A percentile compares a stretch with the other conserved stretches of the same genome.
These are phyloP conservation scores for Vitis rotundifolia DNA, from an alignment of 164 flowering plant species.

Conservation along the genomic window DNA sequence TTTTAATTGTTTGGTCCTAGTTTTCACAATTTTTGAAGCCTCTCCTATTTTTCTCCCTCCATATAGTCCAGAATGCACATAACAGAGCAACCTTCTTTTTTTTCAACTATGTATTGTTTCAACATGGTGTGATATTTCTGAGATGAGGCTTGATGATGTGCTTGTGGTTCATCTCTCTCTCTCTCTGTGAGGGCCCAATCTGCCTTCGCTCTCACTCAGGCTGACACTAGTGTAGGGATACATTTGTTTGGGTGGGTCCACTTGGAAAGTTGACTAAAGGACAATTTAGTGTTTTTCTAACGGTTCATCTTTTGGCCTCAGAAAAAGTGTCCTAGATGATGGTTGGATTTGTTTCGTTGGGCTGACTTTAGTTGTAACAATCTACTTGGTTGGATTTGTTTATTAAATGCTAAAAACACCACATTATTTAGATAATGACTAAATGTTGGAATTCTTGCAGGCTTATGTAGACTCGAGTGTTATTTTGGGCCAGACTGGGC, in stretches of 20 bases:
- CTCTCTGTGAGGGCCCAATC: conserved; percentile 16
- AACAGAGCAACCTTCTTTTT: too few species aligned
- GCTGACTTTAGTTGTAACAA: not conserved
- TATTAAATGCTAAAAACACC: not conserved
- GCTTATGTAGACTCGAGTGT: conserved; percentile 98
- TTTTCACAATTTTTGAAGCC: too few species aligned
- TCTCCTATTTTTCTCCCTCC: too few species aligned
- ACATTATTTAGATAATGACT: not conserved
- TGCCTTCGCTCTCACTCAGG: too few species aligned
- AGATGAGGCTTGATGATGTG: too few species aligned
- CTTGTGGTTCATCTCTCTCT: too few species aligned
- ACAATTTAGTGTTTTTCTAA: not conserved
- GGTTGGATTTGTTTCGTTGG: not conserved
- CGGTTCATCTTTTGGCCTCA: not conserved
- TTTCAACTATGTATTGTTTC: too few species aligned
- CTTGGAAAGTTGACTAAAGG: not conserved
- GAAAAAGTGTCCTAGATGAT: conserved; percentile 7
- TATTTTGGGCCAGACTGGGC: conserved; percentile 92
- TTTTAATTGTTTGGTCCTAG: too few species aligned
- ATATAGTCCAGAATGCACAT: too few species aligned
- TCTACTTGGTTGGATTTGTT: not conserved
- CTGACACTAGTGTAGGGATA: too few species aligned
- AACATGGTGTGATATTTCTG: too few species aligned
- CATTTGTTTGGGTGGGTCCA: conserved; percentile 14
- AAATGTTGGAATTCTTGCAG: conserved; percentile 30